Evolutionary conservation across 2,329 filamentous ascomycete genomes (phyloP), one percentile per base, ranked within the genome.

Genomic region (Aspergillus clavatus): DNA sequence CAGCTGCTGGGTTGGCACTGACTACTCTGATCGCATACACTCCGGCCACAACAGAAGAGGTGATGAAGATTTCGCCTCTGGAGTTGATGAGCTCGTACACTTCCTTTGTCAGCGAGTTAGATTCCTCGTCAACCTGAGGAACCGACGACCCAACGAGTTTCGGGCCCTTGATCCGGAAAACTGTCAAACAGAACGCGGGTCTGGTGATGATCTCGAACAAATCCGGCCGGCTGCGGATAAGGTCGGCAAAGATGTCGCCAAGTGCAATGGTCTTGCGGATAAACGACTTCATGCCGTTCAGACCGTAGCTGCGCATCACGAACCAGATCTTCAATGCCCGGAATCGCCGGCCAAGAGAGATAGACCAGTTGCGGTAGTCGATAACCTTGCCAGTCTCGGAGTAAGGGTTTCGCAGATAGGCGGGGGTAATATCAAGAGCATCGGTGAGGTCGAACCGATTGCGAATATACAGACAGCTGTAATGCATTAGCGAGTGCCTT

Each of bases 301-400:
- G 72, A 0, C 91, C 91, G 62, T 89, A 95, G 35, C 79, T 83
- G 36, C 91, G 78, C 58, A 96, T 73, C 6, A 97, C 89, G 63
- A 96, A 96, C 91, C 91, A 97, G 52, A 95, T 83, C 73, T 97
- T 97, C 46, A 97, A 71, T 2, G 85, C 82, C 48, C 91, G 80
- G 77, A 97, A 97, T 12, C 91, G 78, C 2, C 91, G 78, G 7
- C 91, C 91, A 0, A 97, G 82, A 0, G 91, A 89, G 59, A 97
- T 94, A 71, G 95, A 89, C 91, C 91, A 97, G 74, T 97, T 90
- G 38, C 91, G 82, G 73, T 95, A 96, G 69, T 97, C 91, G 19
- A 89, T 95, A 1, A 96, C 91, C 2, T 91, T 77, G 0, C 89
- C 89, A 28, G 78, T 80, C 57, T 93, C 88, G 3, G 85, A 87